These are phyloP conservation scores for Larix kaempferi DNA, from an alignment of 75 land plant genomes.

Conservation along the genomic window DNA sequence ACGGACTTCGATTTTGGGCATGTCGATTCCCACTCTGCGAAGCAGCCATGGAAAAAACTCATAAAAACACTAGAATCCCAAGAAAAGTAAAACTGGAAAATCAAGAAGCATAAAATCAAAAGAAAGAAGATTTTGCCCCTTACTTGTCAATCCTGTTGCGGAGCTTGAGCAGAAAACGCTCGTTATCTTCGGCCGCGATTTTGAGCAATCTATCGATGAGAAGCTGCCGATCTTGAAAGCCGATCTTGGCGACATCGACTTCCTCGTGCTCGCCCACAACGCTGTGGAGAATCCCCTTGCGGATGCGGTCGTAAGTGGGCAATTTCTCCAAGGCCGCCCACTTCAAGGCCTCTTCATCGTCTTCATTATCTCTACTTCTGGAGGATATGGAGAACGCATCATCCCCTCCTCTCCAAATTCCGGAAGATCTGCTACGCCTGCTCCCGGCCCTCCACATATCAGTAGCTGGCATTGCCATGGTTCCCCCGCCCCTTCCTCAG, in stretches of 20 bases:
- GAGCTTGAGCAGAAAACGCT: conserved; percentile 57
- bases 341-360: conserved; percentile 63
- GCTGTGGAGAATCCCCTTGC: conserved; percentile 9
- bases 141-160: conserved; percentile 73
- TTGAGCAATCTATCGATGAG: conserved; percentile 69
- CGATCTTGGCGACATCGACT: conserved; percentile 66
- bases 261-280: conserved; percentile 29
- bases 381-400: conserved; percentile 24
- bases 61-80: no score
- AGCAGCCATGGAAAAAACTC: no score
- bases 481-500: no score
- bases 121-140: background rate
- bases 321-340: conserved; percentile 94
- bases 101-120: no score
- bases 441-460: no score
- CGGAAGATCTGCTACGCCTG: background rate
- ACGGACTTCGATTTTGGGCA: conserved; percentile 76
- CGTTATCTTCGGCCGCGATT: conserved; percentile 88
- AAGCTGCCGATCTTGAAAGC: conserved; percentile 43
- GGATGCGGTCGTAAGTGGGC: conserved; percentile 26
- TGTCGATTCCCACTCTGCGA: conserved; percentile 69
- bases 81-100: no score
- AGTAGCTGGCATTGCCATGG: no score
- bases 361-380: conserved; percentile 2
- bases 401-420: conserved; percentile 3